These are phyloP conservation scores for Russula virescens DNA, from an alignment of 768 basidiomycete genomes.

Conservation along the genomic window DNA sequence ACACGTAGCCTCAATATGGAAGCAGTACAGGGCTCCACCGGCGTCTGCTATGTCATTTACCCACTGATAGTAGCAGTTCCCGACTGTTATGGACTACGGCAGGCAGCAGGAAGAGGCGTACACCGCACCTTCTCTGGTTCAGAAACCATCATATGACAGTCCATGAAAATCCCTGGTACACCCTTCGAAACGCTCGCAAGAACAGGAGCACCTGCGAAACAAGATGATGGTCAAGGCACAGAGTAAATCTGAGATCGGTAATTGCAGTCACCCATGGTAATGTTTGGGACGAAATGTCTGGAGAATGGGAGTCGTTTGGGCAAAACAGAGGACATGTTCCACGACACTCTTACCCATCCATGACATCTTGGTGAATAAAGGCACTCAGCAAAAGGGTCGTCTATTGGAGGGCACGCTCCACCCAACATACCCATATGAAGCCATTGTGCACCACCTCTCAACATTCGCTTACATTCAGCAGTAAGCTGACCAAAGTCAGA, in stretches of 20 bases:
- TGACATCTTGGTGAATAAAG: conserved; percentile 62
- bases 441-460: conserved; percentile 93
- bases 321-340: background rate
- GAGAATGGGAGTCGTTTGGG: conserved; percentile 7
- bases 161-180: conserved; percentile 96
- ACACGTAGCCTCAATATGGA: conserved; percentile 94
- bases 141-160: conserved; percentile 99
- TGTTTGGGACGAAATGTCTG: conserved; percentile 98
- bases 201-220: conserved; percentile 69
- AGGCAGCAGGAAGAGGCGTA: background rate
- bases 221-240: conserved; percentile 1
- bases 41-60: conserved; percentile 93
- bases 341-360: conserved; percentile 74
- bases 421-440: conserved; percentile 84
- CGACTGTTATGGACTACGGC: background rate
- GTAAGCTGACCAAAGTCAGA: conserved; percentile 95
- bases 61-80: conserved; percentile 57
- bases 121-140: conserved; percentile 74
- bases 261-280: conserved; percentile 77
- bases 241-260: conserved; percentile 13
- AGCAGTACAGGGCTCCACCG: conserved; percentile 91
- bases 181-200: conserved; percentile 79
- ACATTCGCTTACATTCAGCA: conserved; percentile 96
- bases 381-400: background rate
- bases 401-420: background rate